Evolutionary conservation across 2,329 filamentous ascomycete genomes (phyloP).

Genomic region (Talaromyces sp.): DNA sequence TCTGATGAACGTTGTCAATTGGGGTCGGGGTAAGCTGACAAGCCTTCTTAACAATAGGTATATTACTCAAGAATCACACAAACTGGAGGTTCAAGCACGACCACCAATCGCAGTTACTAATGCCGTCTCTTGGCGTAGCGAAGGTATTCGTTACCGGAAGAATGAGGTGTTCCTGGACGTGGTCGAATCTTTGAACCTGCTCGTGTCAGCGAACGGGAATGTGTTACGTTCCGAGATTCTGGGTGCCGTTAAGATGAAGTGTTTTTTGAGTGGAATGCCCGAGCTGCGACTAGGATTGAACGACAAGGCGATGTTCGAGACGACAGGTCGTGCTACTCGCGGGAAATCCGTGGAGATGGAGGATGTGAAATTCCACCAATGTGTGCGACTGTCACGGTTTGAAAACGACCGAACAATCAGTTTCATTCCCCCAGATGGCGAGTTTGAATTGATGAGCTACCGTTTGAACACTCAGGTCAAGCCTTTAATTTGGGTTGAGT

Average conservation of each 20-base stretch:
- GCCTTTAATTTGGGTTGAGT: conserved; percentile 98
- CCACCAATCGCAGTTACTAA: conserved; percentile 98
- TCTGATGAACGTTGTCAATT: not conserved
- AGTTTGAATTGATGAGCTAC: conserved; percentile 99
- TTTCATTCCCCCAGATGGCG: conserved; percentile 96
- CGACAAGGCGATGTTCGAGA: conserved; percentile 99
- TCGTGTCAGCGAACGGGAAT: conserved; percentile 92
- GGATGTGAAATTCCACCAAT: conserved; percentile 99
- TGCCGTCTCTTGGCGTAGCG: conserved; percentile 95
- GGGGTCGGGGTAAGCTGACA: not conserved
- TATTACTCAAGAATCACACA: conserved; percentile 98
- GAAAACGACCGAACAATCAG: conserved; percentile 98
- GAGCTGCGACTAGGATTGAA: conserved; percentile 92
- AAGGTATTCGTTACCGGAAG: conserved; percentile 97
- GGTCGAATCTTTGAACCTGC: conserved; percentile 91
- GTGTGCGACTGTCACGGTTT: conserved; percentile 90
- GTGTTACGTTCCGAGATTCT: conserved; percentile 95
- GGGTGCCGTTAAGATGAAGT: conserved; percentile 99
- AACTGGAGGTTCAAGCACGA: conserved; percentile 92
- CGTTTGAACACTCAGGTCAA: conserved; percentile 98
- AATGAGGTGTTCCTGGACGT: conserved; percentile 99
- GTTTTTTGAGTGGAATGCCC: conserved; percentile 97
- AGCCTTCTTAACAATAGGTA: conserved; percentile 55
- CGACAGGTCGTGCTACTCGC: conserved; percentile 86
- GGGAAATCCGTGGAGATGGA: conserved; percentile 99